Conservation (phyloP, 139 green algal genomes). For the Zygnema cylindricum region DNA sequence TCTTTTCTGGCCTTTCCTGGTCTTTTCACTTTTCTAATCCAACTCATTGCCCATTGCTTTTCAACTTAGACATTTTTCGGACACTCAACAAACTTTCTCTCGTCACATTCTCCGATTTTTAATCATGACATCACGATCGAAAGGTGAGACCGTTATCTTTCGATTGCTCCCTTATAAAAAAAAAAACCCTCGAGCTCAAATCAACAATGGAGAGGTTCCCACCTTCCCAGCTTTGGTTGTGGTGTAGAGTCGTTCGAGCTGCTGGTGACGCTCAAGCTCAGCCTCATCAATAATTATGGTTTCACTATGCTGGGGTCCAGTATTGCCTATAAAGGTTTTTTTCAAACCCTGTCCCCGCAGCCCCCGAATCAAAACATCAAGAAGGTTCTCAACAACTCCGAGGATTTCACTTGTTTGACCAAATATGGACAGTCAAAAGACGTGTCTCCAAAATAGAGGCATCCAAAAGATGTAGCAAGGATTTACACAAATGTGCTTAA, state of each 20-base stretch:
- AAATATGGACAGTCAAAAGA: no score
- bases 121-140: no score
- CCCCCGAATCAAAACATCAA: no score
- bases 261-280: conserved; percentile 52
- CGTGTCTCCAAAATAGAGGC: no score
- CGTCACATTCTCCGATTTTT: background rate
- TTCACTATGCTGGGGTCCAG: conserved; percentile 6
- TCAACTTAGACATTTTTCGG: background rate
- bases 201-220: background rate
- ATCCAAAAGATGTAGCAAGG: no score
- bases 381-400: no score
- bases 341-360: background rate
- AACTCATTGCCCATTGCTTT: conserved; percentile 13
- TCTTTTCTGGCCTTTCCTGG: no score
- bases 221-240: conserved; percentile 46
- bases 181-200: background rate
- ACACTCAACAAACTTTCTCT: background rate
- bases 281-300: conserved; percentile 53
- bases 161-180: no score
- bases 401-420: no score
- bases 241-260: conserved; percentile 46
- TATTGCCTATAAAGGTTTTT: conserved; percentile 18
- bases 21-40: no score
- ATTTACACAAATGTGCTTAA: no score
- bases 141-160: no score